Evolutionary conservation across 2,329 filamentous ascomycete genomes (phyloP).

Genomic region (Blastomyces gilchristii): DNA sequence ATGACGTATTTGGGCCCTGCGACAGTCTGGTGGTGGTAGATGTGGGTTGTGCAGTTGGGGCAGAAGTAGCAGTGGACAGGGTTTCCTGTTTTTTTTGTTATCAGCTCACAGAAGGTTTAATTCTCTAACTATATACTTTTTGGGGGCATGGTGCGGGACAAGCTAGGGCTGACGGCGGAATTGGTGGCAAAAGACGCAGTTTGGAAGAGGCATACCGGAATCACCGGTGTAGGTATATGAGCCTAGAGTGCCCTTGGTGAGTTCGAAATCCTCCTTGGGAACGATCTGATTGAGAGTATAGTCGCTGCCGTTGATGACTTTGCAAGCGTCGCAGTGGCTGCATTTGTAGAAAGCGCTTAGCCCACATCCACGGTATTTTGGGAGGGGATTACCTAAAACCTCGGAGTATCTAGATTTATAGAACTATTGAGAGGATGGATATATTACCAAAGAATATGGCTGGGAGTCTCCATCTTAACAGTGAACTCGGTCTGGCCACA

Average conservation of each 20-base stretch:
- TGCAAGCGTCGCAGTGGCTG: conserved; percentile 51
- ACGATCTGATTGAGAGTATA: conserved; percentile 48
- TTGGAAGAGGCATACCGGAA: conserved; percentile 30
- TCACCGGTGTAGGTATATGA: conserved; percentile 49
- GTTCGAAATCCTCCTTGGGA: conserved; percentile 39
- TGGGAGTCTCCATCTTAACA: conserved; percentile 39
- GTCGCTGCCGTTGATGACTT: conserved; percentile 41
- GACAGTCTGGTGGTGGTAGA: conserved; percentile 47
- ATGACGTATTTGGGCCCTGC: conserved; percentile 43
- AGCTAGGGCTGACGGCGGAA: not conserved
- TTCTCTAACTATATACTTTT: not conserved
- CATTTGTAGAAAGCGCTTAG: not conserved
- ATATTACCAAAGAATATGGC: conserved; percentile 30
- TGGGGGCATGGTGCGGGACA: not conserved
- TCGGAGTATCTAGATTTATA: not conserved
- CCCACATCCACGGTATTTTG: not conserved
- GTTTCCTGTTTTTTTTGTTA: conserved; percentile 33
- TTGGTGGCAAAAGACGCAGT: not conserved
- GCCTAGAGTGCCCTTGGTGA: conserved; percentile 43
- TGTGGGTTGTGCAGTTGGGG: conserved; percentile 45
- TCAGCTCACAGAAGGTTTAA: not conserved
- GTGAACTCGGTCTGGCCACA: conserved; percentile 46
- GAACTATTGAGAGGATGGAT: not conserved
- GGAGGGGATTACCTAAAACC: too few species aligned
- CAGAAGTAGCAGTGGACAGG: conserved; percentile 49